Base-by-base conservation (phyloP, 768 basidiomycete species). In the Stropharia rugosoannulata region DNA sequence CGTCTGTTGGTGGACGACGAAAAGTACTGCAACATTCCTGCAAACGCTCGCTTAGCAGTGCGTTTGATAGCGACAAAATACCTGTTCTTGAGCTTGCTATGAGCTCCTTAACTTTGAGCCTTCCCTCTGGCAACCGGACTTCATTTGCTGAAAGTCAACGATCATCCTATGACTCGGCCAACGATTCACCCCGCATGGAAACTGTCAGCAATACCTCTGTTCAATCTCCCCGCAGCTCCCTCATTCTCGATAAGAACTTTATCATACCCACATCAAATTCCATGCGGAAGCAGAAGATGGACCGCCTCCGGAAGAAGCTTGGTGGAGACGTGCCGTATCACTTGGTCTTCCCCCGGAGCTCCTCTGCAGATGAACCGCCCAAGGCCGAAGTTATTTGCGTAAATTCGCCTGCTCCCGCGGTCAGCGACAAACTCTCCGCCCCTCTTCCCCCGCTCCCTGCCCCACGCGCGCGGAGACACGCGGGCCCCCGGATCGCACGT, bases 251-350 rank as follows among this genome's bases (percentile, higher is more conserved):
- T 5, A 62, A 66, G 1, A 77, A 55, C 36, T 55, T 80, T 64
- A 62, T 62, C 19, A 73, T 81, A 38, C 72, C 78, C 1, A 76
- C 80, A 6, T 62, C 75, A 3, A 71, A 68, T 16, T 64, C 68
- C 42, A 46, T 75, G 13, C 77, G 83, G 19, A 76, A 80, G 45
- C 70, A 74, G 60, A 89, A 87, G 68, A 82, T 90, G 76, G 85
- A 86, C 47, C 75, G 81, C 32, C 71, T 90, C 48, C 75, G 82
- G 49, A 80, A 77, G 62, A 84, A 71, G 60, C 76, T 90, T 2
- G 88, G 88, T 0, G 76, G 86, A 16, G 81, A 78, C 25, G 81
- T 89, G 18, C 88, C 87, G 6, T 59, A 78, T 1, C 75, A 81
- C 37, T 76, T 87, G 29, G 82, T 89, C 48, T 88, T 87, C 68